Conservation (phyloP, 495 filamentous ascomycete species). For the Thozetella sp. region DNA sequence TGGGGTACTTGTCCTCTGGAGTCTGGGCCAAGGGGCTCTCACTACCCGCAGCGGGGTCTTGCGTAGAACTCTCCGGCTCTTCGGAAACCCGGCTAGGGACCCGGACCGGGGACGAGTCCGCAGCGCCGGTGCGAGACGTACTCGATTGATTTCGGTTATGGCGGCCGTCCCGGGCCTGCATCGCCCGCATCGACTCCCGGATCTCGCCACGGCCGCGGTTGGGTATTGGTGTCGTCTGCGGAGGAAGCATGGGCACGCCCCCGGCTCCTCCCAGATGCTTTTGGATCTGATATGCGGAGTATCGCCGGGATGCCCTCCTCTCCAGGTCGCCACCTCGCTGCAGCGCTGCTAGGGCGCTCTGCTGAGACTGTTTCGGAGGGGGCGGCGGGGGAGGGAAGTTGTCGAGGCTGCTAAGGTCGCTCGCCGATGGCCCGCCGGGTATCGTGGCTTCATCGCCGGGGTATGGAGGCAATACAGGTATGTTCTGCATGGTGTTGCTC, state of each 20-base stretch:
- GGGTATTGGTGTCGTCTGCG: slow-evolving; percentile 84
- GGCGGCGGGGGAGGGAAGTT: slow-evolving; percentile 70
- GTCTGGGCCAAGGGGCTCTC: slow-evolving; percentile 55
- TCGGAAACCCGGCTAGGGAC: slow-evolving; percentile 68
- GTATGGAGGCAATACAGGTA: slow-evolving; percentile 67
- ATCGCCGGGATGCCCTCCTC: slow-evolving; percentile 86
- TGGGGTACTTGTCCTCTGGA: slow-evolving; percentile 60
- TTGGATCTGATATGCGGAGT: slow-evolving; percentile 93
- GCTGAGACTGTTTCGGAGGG: slow-evolving; percentile 77
- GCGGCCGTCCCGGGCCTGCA: slow-evolving; percentile 71
- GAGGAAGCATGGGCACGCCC: slow-evolving; percentile 82
- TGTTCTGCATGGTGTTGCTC: slow-evolving; percentile 69
- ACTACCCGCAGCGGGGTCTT: slow-evolving; percentile 36
- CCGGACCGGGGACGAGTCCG: slow-evolving; percentile 64
- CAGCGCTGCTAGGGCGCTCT: slow-evolving; percentile 88
- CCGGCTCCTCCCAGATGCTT: slow-evolving; percentile 85
- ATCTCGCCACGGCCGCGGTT: slow-evolving; percentile 83
- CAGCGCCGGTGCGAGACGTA: slow-evolving; percentile 30
- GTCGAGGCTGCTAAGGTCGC: slow-evolving; percentile 44
- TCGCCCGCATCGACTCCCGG: slow-evolving; percentile 89
- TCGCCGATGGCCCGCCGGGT: slow-evolving; percentile 34
- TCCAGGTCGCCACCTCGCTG: slow-evolving; percentile 93
- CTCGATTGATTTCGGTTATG: slow-evolving; percentile 59
- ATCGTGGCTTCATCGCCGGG: slow-evolving; percentile 54
- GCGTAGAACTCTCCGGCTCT: slow-evolving; percentile 45